phyloP scores from a whole-genome alignment of 164 flowering plant genomes.

The Cinnamomum micranthum region DNA sequence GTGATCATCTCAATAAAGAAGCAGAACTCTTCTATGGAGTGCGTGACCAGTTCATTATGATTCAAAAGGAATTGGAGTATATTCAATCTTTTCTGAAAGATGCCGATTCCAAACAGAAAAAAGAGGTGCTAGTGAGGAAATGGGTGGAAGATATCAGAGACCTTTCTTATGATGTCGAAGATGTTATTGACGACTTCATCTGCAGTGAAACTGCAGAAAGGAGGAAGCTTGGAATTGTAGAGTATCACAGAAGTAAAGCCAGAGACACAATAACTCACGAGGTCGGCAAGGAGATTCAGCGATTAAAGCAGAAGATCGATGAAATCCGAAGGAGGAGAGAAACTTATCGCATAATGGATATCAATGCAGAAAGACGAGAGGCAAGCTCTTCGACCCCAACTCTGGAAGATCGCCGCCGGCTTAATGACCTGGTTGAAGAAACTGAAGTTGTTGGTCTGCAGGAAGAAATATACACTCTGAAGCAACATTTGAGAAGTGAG shows the following conservation, averaged over 20 bases:
- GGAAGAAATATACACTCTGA: not conserved
- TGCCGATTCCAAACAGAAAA: not conserved
- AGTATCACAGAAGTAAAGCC: not conserved
- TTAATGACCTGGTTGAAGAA: not conserved
- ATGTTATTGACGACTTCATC: no score
- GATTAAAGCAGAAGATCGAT: not conserved
- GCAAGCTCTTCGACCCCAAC: not conserved
- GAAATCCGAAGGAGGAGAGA: not conserved
- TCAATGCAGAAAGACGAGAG: not conserved
- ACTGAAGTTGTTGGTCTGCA: not conserved
- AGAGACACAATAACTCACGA: not conserved
- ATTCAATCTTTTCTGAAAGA: constrained; percentile 3
- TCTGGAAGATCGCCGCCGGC: not conserved
- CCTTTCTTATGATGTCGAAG: no score
- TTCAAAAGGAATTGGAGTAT: not conserved
- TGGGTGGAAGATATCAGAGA: constrained; percentile 6
- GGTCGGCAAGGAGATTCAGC: not conserved
- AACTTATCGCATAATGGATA: not conserved
- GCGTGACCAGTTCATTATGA: not conserved
- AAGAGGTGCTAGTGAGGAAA: not conserved
- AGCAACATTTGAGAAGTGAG: not conserved
- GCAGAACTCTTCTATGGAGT: not conserved
- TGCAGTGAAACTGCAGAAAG: no score
- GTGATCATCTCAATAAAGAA: not conserved
- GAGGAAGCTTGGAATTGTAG: not conserved